Base-by-base conservation (phyloP, 2,329 filamentous ascomycete species). In the Pseudogymnoascus sp. region DNA sequence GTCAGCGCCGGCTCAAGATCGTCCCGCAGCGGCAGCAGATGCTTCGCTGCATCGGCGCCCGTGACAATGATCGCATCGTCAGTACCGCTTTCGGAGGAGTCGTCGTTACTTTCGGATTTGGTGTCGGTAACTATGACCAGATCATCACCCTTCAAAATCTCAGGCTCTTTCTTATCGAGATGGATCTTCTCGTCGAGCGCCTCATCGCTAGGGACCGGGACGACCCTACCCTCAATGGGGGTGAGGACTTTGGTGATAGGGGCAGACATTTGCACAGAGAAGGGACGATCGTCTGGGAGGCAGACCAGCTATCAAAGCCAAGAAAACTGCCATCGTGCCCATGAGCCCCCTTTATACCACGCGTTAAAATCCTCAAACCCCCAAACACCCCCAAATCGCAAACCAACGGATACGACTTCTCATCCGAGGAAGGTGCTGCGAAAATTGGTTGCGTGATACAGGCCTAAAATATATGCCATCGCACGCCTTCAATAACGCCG, bases 21-120 rank as follows among this genome's bases (percentile, higher is more conserved):
- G 65, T 84, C 82, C 4, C 82, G 75, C 60, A 83, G 63, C 0
- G 81, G 74, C 2, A 84, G 68, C 21, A 84, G 67, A 60, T 83
- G 74, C 0, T 64, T 61, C 4, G 81, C 74, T 0, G 79, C 81
- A 67, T 84, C 81, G 6, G 75, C 70, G 59, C 80, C 81, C 0
- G 79, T 82, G 63, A 79, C 61, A 60, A 84, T 83, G 65, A 83
- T 76, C 11, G 66, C 71, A 24, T 79, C 72, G 24, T 77, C 74
- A 61, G 69, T 71, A 33, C 59, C 67, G 26, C 64, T 63, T 58
- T 75, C 73, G 33, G 71, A 71, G 1, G 71, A 71, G 1, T 71
- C 62, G 26, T 68, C 67, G 8, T 64, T 66, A 9, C 57, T 61
- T 11, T 68, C 66, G 7, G 65, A 60, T 8, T 66, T 66, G 60